A percentile compares a stretch with the other conserved stretches of the same genome.
phyloP scores from a whole-genome alignment of 129 eudicot species.

The Helianthus tuberosus region DNA sequence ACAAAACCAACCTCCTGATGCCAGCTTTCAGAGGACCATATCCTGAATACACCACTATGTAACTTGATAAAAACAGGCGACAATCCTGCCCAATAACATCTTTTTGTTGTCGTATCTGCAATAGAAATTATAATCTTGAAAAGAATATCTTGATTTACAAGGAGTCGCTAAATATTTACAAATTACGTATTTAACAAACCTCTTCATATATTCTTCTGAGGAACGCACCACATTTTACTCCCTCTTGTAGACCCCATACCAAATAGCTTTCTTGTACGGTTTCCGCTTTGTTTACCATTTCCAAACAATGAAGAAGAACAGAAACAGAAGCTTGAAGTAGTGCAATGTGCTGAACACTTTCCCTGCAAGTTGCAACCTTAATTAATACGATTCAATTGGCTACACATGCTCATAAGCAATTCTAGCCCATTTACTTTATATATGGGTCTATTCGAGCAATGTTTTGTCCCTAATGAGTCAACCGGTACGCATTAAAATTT shows the following conservation, averaged over 20 bases:
- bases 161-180: not conserved
- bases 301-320: constrained; percentile 81
- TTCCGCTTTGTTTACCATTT: constrained; percentile 50
- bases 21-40: constrained; percentile 70
- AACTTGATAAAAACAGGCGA: constrained; percentile 62
- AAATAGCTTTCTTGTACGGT: constrained; percentile 32
- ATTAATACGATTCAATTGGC: not conserved
- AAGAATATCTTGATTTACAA: not conserved
- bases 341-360: constrained; percentile 58
- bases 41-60: constrained; percentile 80
- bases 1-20: constrained; percentile 60
- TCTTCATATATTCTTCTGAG: constrained; percentile 91
- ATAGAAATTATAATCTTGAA: constrained; percentile 1
- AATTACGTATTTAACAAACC: constrained; percentile 40
- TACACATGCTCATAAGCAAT: constrained; percentile 9
- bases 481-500: not conserved
- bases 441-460: not conserved
- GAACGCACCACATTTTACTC: constrained; percentile 73
- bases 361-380: constrained; percentile 43
- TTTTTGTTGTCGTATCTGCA: constrained; percentile 89
- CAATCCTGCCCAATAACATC: constrained; percentile 58
- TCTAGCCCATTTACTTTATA: not conserved
- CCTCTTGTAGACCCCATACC: constrained; percentile 63
- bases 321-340: constrained; percentile 72
- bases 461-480: constrained; percentile 4